phyloP scores from a whole-genome alignment of 768 basidiomycete species.

The Lactarius hengduanensis region DNA sequence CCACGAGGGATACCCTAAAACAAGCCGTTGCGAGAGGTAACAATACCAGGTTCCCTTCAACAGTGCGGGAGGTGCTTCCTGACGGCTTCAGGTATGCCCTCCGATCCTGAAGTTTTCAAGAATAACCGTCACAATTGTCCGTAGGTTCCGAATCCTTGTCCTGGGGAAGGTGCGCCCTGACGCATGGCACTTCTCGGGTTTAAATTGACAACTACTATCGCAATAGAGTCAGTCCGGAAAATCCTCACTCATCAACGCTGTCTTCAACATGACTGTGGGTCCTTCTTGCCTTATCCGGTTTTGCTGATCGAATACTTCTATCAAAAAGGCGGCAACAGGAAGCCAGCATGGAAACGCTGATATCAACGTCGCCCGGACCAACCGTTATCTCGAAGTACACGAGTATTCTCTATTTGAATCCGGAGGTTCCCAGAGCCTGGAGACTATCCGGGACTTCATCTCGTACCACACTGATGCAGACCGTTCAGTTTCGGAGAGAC shows the following conservation, averaged over 20 bases:
- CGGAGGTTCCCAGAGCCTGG: background rate
- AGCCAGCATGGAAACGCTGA: background rate
- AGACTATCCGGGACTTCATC: constrained; percentile 3
- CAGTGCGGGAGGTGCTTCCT: constrained; percentile 1
- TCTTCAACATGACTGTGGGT: constrained; percentile 14
- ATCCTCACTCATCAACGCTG: constrained; percentile 10
- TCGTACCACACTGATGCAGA: background rate
- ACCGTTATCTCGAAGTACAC: background rate
- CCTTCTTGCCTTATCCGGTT: background rate
- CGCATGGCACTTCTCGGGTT: no score
- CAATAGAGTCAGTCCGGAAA: constrained; percentile 14
- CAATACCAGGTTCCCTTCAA: background rate
- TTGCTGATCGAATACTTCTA: background rate
- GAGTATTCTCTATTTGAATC: constrained; percentile 3
- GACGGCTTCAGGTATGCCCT: constrained; percentile 10
- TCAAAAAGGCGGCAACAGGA: background rate
- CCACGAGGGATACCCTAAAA: background rate
- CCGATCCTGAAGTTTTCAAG: background rate
- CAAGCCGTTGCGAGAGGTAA: no score
- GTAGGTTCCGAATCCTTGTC: constrained; percentile 20
- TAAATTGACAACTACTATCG: background rate
- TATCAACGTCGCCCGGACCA: background rate
- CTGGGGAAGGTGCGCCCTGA: constrained; percentile 12
- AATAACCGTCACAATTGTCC: background rate
- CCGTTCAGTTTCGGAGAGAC: constrained; percentile 1